These are phyloP conservation scores for Euptelea pleiosperma DNA, from an alignment of 164 flowering plant species.

Conservation along the genomic window DNA sequence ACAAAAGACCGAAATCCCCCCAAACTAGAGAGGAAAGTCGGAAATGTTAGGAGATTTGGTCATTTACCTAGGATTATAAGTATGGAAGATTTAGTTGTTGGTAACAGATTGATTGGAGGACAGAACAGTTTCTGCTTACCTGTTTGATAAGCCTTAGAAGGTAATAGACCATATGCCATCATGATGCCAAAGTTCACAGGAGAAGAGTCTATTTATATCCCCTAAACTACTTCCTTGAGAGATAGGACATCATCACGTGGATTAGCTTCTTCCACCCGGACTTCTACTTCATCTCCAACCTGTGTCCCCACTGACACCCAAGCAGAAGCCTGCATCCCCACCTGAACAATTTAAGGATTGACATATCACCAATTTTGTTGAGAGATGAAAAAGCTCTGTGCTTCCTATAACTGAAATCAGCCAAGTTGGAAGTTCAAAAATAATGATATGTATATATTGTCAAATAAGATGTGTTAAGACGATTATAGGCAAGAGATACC, in stretches of 20 bases:
- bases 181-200: neutral
- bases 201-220: neutral
- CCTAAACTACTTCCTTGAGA: constrained; percentile 48
- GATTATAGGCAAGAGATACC: no score
- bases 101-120: neutral
- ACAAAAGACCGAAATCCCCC: no score
- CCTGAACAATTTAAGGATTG: constrained; percentile 38
- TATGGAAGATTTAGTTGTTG: neutral
- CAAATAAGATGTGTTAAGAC: no score
- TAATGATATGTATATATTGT: no score
- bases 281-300: constrained; percentile 82
- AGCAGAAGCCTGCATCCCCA: constrained; percentile 80
- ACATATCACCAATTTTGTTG: neutral
- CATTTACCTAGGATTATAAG: neutral
- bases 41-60: neutral
- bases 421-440: neutral
- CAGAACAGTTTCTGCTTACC: constrained; percentile 3
- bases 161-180: neutral
- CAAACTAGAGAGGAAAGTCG: neutral
- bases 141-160: neutral
- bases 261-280: constrained; percentile 81
- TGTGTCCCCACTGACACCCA: constrained; percentile 69
- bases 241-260: constrained; percentile 77
- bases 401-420: neutral
- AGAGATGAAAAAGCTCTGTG: neutral